Evolutionary conservation across 179 eudicot genomes (phyloP).

Genomic region (Patellifolia procumbens): DNA sequence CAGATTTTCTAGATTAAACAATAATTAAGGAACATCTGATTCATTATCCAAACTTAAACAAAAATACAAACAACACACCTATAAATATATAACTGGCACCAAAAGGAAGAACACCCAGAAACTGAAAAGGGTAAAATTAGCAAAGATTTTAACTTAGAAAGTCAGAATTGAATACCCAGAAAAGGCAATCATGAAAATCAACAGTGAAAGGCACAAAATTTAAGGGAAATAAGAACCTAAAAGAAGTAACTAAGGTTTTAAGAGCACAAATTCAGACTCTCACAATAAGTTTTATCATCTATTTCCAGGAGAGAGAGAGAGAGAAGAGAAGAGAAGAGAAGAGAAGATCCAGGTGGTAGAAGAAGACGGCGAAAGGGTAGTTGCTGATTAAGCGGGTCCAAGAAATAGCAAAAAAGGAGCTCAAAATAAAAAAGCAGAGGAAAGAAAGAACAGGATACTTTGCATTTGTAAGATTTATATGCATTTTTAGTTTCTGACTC

Average conservation of each 20-base stretch:
- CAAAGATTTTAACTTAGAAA: no score
- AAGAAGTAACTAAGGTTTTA: slow-evolving; percentile 19
- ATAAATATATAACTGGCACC: slow-evolving; percentile 22
- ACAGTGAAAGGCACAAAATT: slow-evolving; percentile 29
- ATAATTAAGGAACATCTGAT: slow-evolving; percentile 10
- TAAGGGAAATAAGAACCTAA: slow-evolving; percentile 27
- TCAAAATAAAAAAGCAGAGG: slow-evolving; percentile 20
- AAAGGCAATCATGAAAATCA: slow-evolving; percentile 27
- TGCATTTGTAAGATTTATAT: background rate
- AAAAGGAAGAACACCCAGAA: slow-evolving; percentile 19
- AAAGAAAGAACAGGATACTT: slow-evolving; percentile 28
- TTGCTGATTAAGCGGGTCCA: slow-evolving; percentile 29
- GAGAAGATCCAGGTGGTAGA: slow-evolving; percentile 9
- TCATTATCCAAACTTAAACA: background rate
- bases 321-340: background rate
- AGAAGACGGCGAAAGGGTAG: slow-evolving; percentile 37
- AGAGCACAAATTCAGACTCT: slow-evolving; percentile 11
- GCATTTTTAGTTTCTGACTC: background rate
- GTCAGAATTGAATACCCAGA: slow-evolving; percentile 22
- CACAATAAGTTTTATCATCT: slow-evolving; percentile 15
- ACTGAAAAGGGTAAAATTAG: slow-evolving; percentile 21
- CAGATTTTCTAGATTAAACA: slow-evolving; percentile 38
- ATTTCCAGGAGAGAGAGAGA: slow-evolving; percentile 9
- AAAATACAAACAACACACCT: slow-evolving; percentile 16
- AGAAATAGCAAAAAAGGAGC: slow-evolving; percentile 8